Base-by-base conservation (phyloP, 176 grass and related monocot species). In the Cenchrus fungigraminus region DNA sequence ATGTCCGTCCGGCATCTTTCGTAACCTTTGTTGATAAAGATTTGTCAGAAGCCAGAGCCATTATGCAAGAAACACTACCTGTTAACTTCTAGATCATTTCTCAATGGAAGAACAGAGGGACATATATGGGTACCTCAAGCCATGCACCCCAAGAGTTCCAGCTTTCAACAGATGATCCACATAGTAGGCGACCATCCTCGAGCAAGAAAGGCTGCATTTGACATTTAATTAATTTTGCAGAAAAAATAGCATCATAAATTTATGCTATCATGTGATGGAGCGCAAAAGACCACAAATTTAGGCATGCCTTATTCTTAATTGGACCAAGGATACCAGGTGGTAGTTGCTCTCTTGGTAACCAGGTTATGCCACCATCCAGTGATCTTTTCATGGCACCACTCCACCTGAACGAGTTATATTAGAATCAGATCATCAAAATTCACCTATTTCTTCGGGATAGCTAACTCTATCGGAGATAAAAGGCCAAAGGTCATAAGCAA, bases 61-160 rank as follows among this genome's bases (percentile, higher is more conserved):
- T n/a, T 12, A 68, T 62, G 52, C 49, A 5, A 55, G 1, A 72
- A 73, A 72, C 9, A 2, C 0, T 67, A 6, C 71, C 71, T 65
- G 60, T 52, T 8, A 55, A 44, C 3, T 15, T 70, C 19, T 51
- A 46, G 16, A 63, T 37, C 43, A 71, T 73, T 81, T 53, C 1
- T 77, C 9, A 37, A 71, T 34, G 58, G 82, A 19, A 60, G 8
- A 60, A 22, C 58, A 60, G 58, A 60, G 20, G 8, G 22, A 9
- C 9, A 4, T 12, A 52, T 74, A 74, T 47, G 22, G 16, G 63
- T 95, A 95, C 96, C 93, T 98, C 93, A 40, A 98, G 74, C 97
- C 97, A 98, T 79, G 97, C 88, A 71, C 97, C 97, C 97, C 97
- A 98, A 25, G 97, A 98, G 60, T 98, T 98, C 97, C 97, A 98